Evolutionary conservation across 345 rosid species (phyloP), one percentile per base, ranked within the genome.

Genomic region (Gossypium sturtianum): DNA sequence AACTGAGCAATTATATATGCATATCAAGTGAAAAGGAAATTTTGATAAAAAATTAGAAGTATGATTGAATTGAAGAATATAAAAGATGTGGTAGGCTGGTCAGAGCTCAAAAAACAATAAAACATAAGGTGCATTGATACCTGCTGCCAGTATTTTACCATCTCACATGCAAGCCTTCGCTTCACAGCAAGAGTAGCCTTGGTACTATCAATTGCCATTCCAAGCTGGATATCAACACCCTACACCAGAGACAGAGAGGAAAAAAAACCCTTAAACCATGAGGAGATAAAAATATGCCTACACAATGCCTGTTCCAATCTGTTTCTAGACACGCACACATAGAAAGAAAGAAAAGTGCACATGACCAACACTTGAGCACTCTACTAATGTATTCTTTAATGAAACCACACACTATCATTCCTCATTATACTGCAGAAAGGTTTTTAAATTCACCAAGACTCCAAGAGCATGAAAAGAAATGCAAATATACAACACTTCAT

Each of bases 71-170:
- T 22, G 27, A 63, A 72, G 25, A 71, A 9, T 61, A 78, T 9
- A 34, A 61, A 69, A 25, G 20, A 20, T 45, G 72, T 15, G 16
- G 57, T 71, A 7, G n/a, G 57, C 45, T 64, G 52, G 12, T 66
- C 38, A 66, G 12, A 64, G 47, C 63, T 66, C 38, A 27, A n/a
- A 73, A 45, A 69, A 53, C 11, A 19, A 34, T 63, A 10, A 8
- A 54, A 27, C 11, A 47, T 22, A 2, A 63, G 44, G 23, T 19
- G 44, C 68, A 23, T 62, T 45, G 70, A 61, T 88, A 95, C 99
- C 94, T 95, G 98, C 85, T 91, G 97, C 98, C 98, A 95, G 76
- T 90, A 93, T 82, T 91, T 95, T 12, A 92, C 98, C 98, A 93
- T 90, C 89, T 95, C 99, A 80, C 99, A 93, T 72, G 97, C 92